Conservation (phyloP, 1,139 yeast genomes). For the Saccharomyces hybrid region DNA sequence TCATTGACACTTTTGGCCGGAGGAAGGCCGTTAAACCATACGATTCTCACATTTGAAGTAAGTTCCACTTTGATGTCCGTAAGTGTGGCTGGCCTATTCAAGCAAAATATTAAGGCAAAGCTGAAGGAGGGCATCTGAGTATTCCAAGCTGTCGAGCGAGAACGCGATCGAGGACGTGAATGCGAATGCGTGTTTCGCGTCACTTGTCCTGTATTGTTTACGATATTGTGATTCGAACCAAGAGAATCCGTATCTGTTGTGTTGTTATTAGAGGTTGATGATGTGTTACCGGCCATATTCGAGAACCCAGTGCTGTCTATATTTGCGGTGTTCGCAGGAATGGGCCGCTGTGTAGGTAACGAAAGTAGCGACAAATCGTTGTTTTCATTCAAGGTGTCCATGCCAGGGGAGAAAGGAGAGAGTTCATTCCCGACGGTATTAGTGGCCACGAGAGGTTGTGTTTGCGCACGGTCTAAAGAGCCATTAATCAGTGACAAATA, state of each 20-base stretch:
- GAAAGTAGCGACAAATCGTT: constrained; percentile 4
- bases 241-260: background rate
- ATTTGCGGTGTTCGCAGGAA: background rate
- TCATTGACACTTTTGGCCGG: constrained; percentile 33
- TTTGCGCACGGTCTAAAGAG: background rate
- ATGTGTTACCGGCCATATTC: background rate
- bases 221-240: background rate
- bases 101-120: constrained; percentile 21
- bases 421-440: background rate
- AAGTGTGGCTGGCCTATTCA: constrained; percentile 23
- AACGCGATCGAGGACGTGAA: background rate
- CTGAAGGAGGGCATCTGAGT: constrained; percentile 21
- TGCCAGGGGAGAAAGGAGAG: background rate
- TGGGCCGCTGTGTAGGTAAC: background rate
- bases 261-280: background rate
- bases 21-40: constrained; percentile 50
- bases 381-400: constrained; percentile 5
- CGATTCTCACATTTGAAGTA: constrained; percentile 30
- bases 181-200: background rate
- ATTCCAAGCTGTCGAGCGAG: background rate
- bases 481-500: background rate
- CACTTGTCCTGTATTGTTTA: background rate
- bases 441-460: background rate
- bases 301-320: background rate
- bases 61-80: constrained; percentile 25